phyloP scores from a whole-genome alignment of 768 basidiomycete species.

The Neoboletus subvelutipes region DNA sequence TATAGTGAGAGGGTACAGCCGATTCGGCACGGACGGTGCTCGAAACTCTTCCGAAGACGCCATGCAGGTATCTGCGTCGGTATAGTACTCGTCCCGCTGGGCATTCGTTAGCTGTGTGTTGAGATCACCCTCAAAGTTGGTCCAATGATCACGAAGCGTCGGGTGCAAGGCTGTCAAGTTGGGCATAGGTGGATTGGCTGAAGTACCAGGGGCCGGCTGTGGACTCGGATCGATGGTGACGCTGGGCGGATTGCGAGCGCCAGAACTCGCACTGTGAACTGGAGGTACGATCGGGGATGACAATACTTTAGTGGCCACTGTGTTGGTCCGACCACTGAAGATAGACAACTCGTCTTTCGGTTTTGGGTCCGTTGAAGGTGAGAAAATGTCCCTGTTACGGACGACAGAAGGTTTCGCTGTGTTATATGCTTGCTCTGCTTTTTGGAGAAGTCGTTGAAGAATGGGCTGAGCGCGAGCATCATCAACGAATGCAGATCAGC shows the following conservation, averaged over 20 bases:
- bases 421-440: conserved; percentile 55
- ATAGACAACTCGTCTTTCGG: conserved; percentile 71
- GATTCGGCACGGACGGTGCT: not conserved
- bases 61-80: conserved; percentile 22
- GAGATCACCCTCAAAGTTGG: conserved; percentile 56
- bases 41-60: conserved; percentile 2
- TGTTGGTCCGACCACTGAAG: conserved; percentile 74
- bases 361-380: conserved; percentile 43
- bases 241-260: conserved; percentile 1
- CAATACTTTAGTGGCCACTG: conserved; percentile 48
- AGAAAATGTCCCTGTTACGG: conserved; percentile 57
- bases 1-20: conserved; percentile 25
- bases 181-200: conserved; percentile 13
- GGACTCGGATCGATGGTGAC: conserved; percentile 30
- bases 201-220: conserved; percentile 33
- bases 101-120: conserved; percentile 46
- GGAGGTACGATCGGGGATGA: conserved; percentile 25
- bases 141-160: conserved; percentile 53
- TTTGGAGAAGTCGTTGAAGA: conserved; percentile 55
- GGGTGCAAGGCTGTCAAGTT: conserved; percentile 53
- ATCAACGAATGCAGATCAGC: conserved; percentile 2
- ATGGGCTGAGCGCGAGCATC: conserved; percentile 51
- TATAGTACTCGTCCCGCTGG: conserved; percentile 25
- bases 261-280: not conserved
- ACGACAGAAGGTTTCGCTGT: conserved; percentile 45